Conservation (phyloP, 352 stramenopile species). For the Elongisporangium undulatum region DNA sequence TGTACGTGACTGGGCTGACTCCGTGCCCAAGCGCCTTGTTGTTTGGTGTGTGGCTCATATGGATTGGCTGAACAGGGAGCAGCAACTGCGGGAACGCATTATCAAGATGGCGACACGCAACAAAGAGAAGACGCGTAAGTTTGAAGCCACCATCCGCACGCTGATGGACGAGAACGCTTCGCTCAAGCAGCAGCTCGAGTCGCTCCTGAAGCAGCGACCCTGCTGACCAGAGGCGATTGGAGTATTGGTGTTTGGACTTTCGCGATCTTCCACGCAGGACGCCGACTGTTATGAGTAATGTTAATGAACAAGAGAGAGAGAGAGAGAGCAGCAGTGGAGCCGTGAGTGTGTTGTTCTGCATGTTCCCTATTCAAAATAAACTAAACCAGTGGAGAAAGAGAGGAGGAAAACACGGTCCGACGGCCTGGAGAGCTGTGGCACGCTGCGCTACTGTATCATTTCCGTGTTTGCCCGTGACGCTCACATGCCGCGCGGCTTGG, state of each 20-base stretch:
- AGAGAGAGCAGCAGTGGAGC: not conserved
- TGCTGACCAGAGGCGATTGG: not conserved
- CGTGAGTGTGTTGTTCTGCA: conserved; percentile 19
- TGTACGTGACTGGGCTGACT: conserved; percentile 20
- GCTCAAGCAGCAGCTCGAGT: conserved; percentile 62
- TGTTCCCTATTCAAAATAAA: conserved; percentile 60
- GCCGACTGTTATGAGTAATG: not conserved
- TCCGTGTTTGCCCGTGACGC: conserved; percentile 4
- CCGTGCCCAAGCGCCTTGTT: not conserved
- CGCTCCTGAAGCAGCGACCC: conserved; percentile 7
- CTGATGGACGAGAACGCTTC: conserved; percentile 77
- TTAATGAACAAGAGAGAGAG: too few relatives aligned
- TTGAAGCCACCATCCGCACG: conserved; percentile 68
- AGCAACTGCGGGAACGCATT: conserved; percentile 79
- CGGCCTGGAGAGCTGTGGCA: conserved; percentile 16
- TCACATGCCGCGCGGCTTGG: conserved; percentile 89
- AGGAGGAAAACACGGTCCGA: conserved; percentile 18
- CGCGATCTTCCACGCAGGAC: not conserved
- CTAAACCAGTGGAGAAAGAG: conserved; percentile 37
- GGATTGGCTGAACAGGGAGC: conserved; percentile 24
- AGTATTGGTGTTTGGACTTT: not conserved
- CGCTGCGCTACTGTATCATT: conserved; percentile 13
- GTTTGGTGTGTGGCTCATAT: not conserved
- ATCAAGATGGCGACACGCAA: conserved; percentile 83
- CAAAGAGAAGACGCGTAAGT: conserved; percentile 82